Percentiles rank a stretch among this genome's conserved stretches.
phyloP scores from a whole-genome alignment of 1,284 basidiomycete genomes.

The Hortiboletus rubellus region DNA sequence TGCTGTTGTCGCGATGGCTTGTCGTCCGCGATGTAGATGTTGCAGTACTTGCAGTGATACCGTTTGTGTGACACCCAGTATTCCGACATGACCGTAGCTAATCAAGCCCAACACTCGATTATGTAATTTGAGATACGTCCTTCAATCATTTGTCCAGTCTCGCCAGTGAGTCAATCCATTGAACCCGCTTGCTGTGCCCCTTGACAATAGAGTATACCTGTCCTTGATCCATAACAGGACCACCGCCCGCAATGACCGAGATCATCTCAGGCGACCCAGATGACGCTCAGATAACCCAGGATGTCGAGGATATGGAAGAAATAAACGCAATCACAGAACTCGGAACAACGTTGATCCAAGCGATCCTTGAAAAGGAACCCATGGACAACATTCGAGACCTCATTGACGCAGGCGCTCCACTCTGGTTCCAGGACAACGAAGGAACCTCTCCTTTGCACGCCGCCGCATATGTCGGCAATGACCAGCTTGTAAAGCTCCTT shows the following conservation, averaged over 20 bases:
- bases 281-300: slow-evolving; percentile 17
- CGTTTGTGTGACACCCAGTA: slow-evolving; percentile 86
- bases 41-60: slow-evolving; percentile 87
- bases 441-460: slow-evolving; percentile 88
- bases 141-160: not conserved
- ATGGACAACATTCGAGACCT: slow-evolving; percentile 51
- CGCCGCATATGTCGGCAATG: slow-evolving; percentile 75
- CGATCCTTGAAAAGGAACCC: slow-evolving; percentile 55
- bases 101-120: slow-evolving; percentile 10
- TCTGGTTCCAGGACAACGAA: slow-evolving; percentile 89
- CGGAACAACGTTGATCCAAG: slow-evolving; percentile 58
- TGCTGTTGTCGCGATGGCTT: slow-evolving; percentile 90
- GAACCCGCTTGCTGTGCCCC: not conserved
- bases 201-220: not conserved
- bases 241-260: slow-evolving; percentile 11
- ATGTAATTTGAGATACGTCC: slow-evolving; percentile 18
- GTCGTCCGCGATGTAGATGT: slow-evolving; percentile 91
- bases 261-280: slow-evolving; percentile 1
- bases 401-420: slow-evolving; percentile 75
- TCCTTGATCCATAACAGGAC: not conserved
- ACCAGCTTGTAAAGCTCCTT: slow-evolving; percentile 62
- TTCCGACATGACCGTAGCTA: slow-evolving; percentile 61
- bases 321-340: slow-evolving; percentile 48
- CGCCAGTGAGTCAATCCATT: not conserved
- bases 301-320: slow-evolving; percentile 37